Conservation (phyloP, 441 rosid genomes). For the Bruguiera hainesii region DNA sequence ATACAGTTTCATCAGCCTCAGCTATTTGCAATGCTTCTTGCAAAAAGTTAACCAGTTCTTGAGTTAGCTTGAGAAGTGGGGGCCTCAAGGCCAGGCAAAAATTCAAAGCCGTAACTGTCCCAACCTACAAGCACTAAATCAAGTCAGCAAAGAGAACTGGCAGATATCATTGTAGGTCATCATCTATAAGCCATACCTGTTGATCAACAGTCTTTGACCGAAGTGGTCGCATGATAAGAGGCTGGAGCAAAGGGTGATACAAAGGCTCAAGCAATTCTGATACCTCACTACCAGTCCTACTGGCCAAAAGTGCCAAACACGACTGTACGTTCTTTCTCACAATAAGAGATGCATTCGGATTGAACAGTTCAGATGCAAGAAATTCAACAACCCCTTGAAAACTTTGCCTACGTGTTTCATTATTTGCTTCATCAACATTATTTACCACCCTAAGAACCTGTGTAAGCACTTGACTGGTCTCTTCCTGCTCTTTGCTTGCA, state of each 20-base stretch:
- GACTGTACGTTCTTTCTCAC: slow-evolving; percentile 97
- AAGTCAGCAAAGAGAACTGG: slow-evolving; percentile 30
- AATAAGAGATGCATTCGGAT: slow-evolving; percentile 74
- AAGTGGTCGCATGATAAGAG: slow-evolving; percentile 81
- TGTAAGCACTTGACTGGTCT: slow-evolving; percentile 96
- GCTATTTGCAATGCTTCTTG: slow-evolving; percentile 99
- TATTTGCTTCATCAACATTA: slow-evolving; percentile 93
- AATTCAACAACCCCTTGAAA: slow-evolving; percentile 92
- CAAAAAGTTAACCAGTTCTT: slow-evolving; percentile 84
- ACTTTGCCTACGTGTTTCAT: slow-evolving; percentile 83
- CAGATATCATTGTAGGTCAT: slow-evolving; percentile 17
- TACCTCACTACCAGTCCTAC: slow-evolving; percentile 97
- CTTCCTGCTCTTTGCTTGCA: slow-evolving; percentile 96
- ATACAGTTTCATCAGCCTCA: slow-evolving; percentile 91
- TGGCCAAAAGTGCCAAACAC: slow-evolving; percentile 93
- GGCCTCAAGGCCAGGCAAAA: slow-evolving; percentile 98
- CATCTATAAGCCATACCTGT: slow-evolving; percentile 58
- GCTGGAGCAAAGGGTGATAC: slow-evolving; percentile 91
- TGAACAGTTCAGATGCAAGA: slow-evolving; percentile 92
- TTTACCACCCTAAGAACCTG: slow-evolving; percentile 97
- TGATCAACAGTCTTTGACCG: slow-evolving; percentile 94
- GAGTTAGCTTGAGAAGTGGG: slow-evolving; percentile 94
- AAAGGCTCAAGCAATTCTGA: slow-evolving; percentile 94
- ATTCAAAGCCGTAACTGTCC: slow-evolving; percentile 93
- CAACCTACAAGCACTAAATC: slow-evolving; percentile 57